phyloP scores from a whole-genome alignment of 805 yeast genomes.

The Ogataea pini region DNA sequence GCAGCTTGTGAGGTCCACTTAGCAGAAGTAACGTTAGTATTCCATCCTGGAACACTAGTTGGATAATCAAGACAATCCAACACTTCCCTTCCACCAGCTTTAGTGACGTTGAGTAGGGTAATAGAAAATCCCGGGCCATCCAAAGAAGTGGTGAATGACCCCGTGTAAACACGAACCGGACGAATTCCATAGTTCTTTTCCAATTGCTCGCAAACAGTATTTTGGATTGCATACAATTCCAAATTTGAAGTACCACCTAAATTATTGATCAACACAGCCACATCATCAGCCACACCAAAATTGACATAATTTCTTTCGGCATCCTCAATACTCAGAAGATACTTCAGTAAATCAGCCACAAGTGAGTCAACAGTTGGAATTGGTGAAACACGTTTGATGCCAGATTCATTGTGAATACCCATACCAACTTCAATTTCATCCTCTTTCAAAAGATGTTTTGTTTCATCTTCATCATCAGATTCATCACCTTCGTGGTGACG shows the following conservation, averaged over 20 bases:
- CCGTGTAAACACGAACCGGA: slow-evolving; percentile 71
- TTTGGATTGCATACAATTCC: slow-evolving; percentile 72
- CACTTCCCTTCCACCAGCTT: slow-evolving; percentile 46
- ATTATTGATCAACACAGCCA: slow-evolving; percentile 74
- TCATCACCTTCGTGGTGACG: slow-evolving; percentile 49
- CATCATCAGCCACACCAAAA: slow-evolving; percentile 58
- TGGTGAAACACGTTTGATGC: slow-evolving; percentile 61
- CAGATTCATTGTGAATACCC: slow-evolving; percentile 97
- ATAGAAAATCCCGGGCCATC: slow-evolving; percentile 92
- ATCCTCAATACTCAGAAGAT: slow-evolving; percentile 63
- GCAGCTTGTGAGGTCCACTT: slow-evolving; percentile 25
- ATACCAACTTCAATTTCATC: slow-evolving; percentile 86
- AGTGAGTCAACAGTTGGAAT: slow-evolving; percentile 72
- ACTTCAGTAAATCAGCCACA: slow-evolving; percentile 57
- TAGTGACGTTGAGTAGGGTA: slow-evolving; percentile 71
- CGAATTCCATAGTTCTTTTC: slow-evolving; percentile 50
- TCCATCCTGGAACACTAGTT: slow-evolving; percentile 87
- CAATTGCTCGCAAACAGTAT: slow-evolving; percentile 55
- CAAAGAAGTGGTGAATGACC: slow-evolving; percentile 84
- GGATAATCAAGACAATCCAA: slow-evolving; percentile 65
- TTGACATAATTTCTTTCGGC: slow-evolving; percentile 79
- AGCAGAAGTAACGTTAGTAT: slow-evolving; percentile 38
- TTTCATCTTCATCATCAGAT: slow-evolving; percentile 38
- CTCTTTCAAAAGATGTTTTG: slow-evolving; percentile 44
- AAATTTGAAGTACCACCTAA: slow-evolving; percentile 87